Evolutionary conservation across 306 rosid genomes (phyloP).

Genomic region (Myrica gale): DNA sequence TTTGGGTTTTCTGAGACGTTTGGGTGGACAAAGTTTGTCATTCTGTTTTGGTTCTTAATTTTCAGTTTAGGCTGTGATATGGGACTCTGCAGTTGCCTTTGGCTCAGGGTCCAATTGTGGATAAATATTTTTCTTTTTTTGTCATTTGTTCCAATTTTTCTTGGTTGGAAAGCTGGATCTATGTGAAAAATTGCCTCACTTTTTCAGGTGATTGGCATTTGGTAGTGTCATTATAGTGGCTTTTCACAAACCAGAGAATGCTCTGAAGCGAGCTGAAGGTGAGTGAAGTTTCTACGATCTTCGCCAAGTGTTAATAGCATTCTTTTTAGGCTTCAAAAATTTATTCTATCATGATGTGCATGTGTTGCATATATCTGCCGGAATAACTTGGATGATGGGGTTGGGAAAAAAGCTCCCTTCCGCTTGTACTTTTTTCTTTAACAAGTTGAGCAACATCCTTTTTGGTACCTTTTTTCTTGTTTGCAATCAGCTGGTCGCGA

Average conservation of each 20-base stretch:
- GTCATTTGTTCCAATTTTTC: background rate
- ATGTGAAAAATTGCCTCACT: background rate
- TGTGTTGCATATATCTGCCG: background rate
- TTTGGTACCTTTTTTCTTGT: background rate
- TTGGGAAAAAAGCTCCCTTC: background rate
- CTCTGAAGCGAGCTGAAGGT: constrained; percentile 69
- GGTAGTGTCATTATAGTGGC: constrained; percentile 32
- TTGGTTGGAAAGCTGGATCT: background rate
- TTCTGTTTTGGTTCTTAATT: background rate
- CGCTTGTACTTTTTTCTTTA: background rate
- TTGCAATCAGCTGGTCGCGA: background rate
- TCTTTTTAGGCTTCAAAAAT: background rate
- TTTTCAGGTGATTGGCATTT: constrained; percentile 3
- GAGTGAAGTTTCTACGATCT: background rate
- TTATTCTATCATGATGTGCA: background rate
- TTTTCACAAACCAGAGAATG: constrained; percentile 60
- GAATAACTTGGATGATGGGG: background rate
- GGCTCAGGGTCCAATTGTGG: background rate
- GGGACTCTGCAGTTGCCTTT: background rate
- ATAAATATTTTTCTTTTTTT: background rate
- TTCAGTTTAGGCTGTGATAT: background rate
- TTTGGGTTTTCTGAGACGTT: background rate
- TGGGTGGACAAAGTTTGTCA: background rate
- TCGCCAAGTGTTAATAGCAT: background rate
- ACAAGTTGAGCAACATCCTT: background rate